Base-by-base conservation (phyloP, 2,329 filamentous ascomycete genomes). In the Ophiostoma novo-ulmi region DNA sequence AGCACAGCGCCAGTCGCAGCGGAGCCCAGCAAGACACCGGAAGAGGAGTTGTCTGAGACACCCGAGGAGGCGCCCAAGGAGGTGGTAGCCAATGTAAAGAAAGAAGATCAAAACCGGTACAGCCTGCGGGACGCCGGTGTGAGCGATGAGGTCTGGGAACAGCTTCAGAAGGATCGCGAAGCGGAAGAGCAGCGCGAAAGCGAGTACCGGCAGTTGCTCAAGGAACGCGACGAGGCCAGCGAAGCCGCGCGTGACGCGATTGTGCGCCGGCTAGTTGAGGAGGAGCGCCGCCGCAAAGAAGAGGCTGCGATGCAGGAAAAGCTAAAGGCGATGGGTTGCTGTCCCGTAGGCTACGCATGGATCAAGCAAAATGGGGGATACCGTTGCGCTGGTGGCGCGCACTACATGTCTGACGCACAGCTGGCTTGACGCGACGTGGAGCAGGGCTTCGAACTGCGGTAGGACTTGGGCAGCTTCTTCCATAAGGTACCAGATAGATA, bases 141-240 rank as follows among this genome's bases (percentile, higher is more conserved):
- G 0, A 84, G 82, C 8, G 87, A 91, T 67, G 85, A 78, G 6
- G 79, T 86, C 0, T 91, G 89, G 89, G 78, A 82, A 1, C 85
- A 89, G 74, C 84, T 91, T 0, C 81, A 88, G 72, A 75, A 72
- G 1, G 86, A 90, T 76, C 80, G 77, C 26, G 73, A 77, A 31
- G 80, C 79, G 0, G 80, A 81, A 44, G 72, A 78, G 1, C 77
- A 78, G 0, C 78, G 78, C 0, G 79, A 84, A 8, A 75, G 76
- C 3, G 78, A 82, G 36, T 79, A 82, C 10, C 76, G 74, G 2
- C 71, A 75, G 17, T 55, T 73, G 17, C 41, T 39, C 14, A 63
- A 44, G 77, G 11, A 73, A 74, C 52, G 22, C 13, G 55, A 75
- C 3, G 71, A 76, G 3, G 71, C 61, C 35, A 73, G 41, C 20